phyloP scores from a whole-genome alignment of 192 early-diverging fungal genomes.

The Entophlyctis helioformis region DNA sequence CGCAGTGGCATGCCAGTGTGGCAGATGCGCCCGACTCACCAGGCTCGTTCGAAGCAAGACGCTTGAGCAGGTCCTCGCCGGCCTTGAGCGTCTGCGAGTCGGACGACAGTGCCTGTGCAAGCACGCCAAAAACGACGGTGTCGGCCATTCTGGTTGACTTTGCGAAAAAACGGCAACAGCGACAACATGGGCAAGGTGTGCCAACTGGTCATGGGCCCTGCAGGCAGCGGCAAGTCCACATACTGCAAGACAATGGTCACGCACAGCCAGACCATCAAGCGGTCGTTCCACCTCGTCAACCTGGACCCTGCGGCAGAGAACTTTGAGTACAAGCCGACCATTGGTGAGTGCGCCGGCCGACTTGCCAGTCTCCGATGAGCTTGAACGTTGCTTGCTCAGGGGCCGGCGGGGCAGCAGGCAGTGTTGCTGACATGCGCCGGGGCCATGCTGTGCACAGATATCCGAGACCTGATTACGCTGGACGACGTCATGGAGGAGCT shows the following conservation, averaged over 20 bases:
- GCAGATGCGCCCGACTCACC: no score
- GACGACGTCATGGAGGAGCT: slow-evolving; percentile 98
- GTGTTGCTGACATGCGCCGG: neutral
- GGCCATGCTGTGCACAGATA: slow-evolving; percentile 39
- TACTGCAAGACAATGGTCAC: slow-evolving; percentile 93
- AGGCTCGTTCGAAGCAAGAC: no score
- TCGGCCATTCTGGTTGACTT: no score
- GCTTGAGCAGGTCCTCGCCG: no score
- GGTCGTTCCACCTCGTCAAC: slow-evolving; percentile 86
- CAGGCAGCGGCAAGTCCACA: slow-evolving; percentile 91
- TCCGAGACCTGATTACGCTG: slow-evolving; percentile 89
- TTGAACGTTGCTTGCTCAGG: neutral
- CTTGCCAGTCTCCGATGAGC: neutral
- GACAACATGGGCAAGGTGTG: slow-evolving; percentile 43
- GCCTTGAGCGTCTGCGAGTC: no score
- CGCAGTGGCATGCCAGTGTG: no score
- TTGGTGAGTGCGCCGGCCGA: slow-evolving; percentile 29
- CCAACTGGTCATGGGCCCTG: slow-evolving; percentile 95
- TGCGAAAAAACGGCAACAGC: no score
- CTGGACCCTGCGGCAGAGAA: slow-evolving; percentile 95
- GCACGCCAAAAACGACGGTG: no score
- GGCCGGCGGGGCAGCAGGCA: no score
- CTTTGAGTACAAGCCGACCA: slow-evolving; percentile 89
- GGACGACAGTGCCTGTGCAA: no score
- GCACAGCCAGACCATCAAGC: slow-evolving; percentile 73